Conservation (phyloP, 2,329 filamentous ascomycete species). For the Penicillium griseofulvum region DNA sequence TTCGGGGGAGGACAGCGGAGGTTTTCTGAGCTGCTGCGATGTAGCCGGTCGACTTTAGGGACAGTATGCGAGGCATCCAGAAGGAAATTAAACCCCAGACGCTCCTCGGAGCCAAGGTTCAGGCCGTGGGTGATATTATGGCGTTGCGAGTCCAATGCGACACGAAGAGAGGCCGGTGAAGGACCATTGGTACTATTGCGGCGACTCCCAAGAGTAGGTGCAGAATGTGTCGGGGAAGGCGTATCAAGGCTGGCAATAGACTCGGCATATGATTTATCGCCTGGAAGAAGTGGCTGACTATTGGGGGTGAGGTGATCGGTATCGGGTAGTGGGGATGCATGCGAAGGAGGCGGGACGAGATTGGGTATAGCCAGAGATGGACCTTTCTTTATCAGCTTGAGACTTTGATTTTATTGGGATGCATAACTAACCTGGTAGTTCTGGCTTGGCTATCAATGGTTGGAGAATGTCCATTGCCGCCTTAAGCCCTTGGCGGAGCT, state of each 20-base stretch:
- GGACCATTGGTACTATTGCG: constrained; percentile 24
- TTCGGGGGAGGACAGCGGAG: constrained; percentile 22
- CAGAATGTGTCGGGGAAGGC: constrained; percentile 31
- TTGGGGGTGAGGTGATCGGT: constrained; percentile 22
- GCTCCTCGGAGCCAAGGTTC: constrained; percentile 59
- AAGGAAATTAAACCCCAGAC: constrained; percentile 70
- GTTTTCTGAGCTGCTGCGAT: constrained; percentile 27
- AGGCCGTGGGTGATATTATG: constrained; percentile 53
- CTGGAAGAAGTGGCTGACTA: constrained; percentile 15
- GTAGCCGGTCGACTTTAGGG: constrained; percentile 51
- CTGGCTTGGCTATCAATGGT: constrained; percentile 41
- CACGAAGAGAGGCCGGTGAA: constrained; percentile 33
- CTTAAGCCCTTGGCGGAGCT: constrained; percentile 68
- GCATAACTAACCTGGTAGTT: constrained; percentile 44
- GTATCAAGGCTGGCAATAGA: constrained; percentile 30
- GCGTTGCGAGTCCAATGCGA: constrained; percentile 44
- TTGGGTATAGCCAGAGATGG: constrained; percentile 16
- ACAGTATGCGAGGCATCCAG: constrained; percentile 60
- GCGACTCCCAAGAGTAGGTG: constrained; percentile 24
- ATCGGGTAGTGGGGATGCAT: constrained; percentile 29
- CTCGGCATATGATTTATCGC: constrained; percentile 30
- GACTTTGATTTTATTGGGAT: background rate
- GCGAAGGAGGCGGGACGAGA: constrained; percentile 16
- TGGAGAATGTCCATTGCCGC: constrained; percentile 59
- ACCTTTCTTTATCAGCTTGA: constrained; percentile 14